Evolutionary conservation across 768 basidiomycete genomes (phyloP), one percentile per base, ranked within the genome.

Genomic region (Psilocybe sp.): DNA sequence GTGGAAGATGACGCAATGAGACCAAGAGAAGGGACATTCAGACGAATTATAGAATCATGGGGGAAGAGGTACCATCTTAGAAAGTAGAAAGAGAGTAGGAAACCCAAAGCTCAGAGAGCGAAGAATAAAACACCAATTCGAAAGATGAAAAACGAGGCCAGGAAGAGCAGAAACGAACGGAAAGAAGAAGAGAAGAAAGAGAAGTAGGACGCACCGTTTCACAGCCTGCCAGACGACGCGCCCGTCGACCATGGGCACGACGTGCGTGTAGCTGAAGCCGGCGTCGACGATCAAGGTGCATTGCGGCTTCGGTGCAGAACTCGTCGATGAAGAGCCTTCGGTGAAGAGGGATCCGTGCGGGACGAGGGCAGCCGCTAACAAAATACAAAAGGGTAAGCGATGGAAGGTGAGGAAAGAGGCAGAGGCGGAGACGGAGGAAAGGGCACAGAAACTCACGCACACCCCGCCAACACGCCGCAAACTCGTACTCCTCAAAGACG

Each of bases 401-500:
- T 36, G 32, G 38, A 33, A 38, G 33, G 41, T 13, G 15, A 20
- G 28, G 19, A 16, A 13, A 13, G 41, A 42, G 41, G 13, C 15
- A 23, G 5, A 42, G 5, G 15, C 18, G 14, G 19, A 14, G 19
- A 42, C 18, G 41, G 41, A 42, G 20, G 31, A 47, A 34, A 38
- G 18, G n/a, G n/a, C n/a, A n/a, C n/a, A n/a, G n/a, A n/a, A n/a
- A 75, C 89, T 64, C 69, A 96, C 95, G 87, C 46, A 92, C 82
- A 61, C 84, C 84, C 23, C 93, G 80, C 61, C 81, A 76, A 65
- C 90, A 93, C 41, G 89, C 83, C 41, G 78, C 75, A 63, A 96
- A 97, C 60, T 95, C 94, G 71, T 94, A 98, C 69, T 98, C 93
- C 65, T 98, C 95, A 60, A 97, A 98, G 2, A 96, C 76, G 64